Evolutionary conservation across 2,329 filamentous ascomycete genomes (phyloP).

Genomic region (Akanthomyces dipterigenus): DNA sequence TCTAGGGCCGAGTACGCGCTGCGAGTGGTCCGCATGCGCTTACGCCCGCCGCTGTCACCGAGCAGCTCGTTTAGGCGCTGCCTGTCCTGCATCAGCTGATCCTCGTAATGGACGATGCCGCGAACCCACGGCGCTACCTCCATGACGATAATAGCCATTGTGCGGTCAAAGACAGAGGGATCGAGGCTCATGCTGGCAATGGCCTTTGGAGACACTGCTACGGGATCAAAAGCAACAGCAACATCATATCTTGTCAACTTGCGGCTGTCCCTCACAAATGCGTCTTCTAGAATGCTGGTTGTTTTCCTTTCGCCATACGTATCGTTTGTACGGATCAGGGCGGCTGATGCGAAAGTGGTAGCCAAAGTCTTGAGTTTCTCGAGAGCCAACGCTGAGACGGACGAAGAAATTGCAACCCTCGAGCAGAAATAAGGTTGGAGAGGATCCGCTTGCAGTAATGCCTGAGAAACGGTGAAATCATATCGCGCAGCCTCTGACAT

Average conservation of each 20-base stretch:
- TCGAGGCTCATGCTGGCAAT: conserved; percentile 40
- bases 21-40: conserved; percentile 62
- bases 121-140: conserved; percentile 92
- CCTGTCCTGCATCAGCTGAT: conserved; percentile 61
- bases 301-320: conserved; percentile 24
- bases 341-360: conserved; percentile 20
- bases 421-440: conserved; percentile 23
- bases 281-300: conserved; percentile 31
- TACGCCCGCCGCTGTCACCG: conserved; percentile 46
- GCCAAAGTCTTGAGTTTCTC: conserved; percentile 13
- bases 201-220: conserved; percentile 44
- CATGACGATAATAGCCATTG: conserved; percentile 55
- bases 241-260: conserved; percentile 45
- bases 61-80: conserved; percentile 55
- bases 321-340: not conserved
- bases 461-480: conserved; percentile 43
- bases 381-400: conserved; percentile 25
- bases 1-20: conserved; percentile 72
- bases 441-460: conserved; percentile 40
- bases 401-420: conserved; percentile 21
- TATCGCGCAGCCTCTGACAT: conserved; percentile 41
- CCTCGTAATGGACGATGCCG: conserved; percentile 71
- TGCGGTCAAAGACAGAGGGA: conserved; percentile 71
- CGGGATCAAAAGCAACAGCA: conserved; percentile 53
- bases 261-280: conserved; percentile 23